A percentile compares a stretch with the other conserved stretches of the same genome.
Conservation (phyloP, 768 basidiomycete species). For the Pleurotus eryngii region DNA sequence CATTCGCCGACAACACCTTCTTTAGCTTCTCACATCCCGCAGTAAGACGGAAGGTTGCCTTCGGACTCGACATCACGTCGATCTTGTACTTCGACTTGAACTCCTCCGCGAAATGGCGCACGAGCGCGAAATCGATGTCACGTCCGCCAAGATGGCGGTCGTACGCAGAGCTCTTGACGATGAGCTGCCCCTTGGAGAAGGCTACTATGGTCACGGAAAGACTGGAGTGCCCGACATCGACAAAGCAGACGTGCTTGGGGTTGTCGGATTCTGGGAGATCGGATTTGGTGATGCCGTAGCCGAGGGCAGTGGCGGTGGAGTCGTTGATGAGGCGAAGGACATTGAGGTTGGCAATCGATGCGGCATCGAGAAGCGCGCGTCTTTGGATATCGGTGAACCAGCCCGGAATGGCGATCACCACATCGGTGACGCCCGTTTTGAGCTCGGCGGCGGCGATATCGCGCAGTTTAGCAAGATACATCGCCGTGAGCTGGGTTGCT, state of each 20-base stretch:
- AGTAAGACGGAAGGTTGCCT: constrained; percentile 87
- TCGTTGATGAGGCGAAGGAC: constrained; percentile 96
- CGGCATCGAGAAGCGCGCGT: constrained; percentile 86
- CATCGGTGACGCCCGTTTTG: constrained; percentile 81
- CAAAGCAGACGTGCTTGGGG: constrained; percentile 86
- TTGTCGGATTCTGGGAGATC: constrained; percentile 85
- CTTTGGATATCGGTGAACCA: constrained; percentile 97
- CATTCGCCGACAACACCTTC: constrained; percentile 94
- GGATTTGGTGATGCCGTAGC: constrained; percentile 98
- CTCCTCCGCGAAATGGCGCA: constrained; percentile 84
- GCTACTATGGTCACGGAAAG: constrained; percentile 85
- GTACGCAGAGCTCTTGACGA: constrained; percentile 84
- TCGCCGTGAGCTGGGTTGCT: constrained; percentile 87
- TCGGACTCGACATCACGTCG: constrained; percentile 87
- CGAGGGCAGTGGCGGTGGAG: constrained; percentile 91
- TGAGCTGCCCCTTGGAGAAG: constrained; percentile 91
- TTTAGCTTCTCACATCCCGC: constrained; percentile 92
- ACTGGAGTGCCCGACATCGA: constrained; percentile 93
- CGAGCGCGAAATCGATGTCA: constrained; percentile 91
- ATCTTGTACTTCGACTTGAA: constrained; percentile 99
- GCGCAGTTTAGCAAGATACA: constrained; percentile 87
- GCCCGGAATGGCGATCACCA: constrained; percentile 94
- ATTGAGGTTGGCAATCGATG: constrained; percentile 85
- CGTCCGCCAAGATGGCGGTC: constrained; percentile 94
- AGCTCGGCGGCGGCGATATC: constrained; percentile 86